A percentile compares a stretch with the other conserved stretches of the same genome.
Conservation (phyloP, 83 land plant genomes). For the Isoetes engelmannii region DNA sequence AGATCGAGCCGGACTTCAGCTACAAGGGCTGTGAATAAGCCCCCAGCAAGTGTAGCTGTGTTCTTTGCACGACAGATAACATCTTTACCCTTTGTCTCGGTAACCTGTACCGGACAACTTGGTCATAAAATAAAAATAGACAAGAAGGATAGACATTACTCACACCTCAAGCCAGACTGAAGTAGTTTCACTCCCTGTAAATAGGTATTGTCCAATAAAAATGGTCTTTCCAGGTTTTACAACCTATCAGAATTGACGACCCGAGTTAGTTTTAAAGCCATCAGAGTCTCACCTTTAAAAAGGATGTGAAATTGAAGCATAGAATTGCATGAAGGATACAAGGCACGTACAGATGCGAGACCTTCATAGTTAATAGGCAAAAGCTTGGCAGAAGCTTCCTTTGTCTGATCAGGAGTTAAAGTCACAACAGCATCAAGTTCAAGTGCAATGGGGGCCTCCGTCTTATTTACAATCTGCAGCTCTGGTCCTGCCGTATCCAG, state of each 20-base stretch:
- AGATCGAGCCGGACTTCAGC: constrained; percentile 10
- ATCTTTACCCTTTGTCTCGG: constrained; percentile 7
- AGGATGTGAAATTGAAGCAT: too few relatives aligned
- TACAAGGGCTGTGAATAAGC: constrained; percentile 11
- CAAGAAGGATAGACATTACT: too few relatives aligned
- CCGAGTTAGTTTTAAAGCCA: too few relatives aligned
- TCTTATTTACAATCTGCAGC: constrained; percentile 2
- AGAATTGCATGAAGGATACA: neutral
- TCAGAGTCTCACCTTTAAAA: too few relatives aligned
- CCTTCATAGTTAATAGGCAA: neutral
- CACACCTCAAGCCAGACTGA: constrained; percentile 19
- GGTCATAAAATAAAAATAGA: too few relatives aligned
- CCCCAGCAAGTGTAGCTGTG: constrained; percentile 8
- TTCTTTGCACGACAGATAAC: constrained; percentile 15
- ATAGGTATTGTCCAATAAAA: constrained; percentile 18
- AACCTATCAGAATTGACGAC: neutral
- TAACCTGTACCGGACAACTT: neutral
- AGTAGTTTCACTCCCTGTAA: constrained; percentile 2
- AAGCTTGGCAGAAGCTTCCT: neutral
- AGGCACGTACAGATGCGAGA: neutral
- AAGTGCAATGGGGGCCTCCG: neutral
- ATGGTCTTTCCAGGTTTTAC: constrained; percentile 18
- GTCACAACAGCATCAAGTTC: constrained; percentile 1
- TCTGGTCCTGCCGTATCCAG: neutral
- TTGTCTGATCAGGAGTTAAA: neutral